phyloP scores from a whole-genome alignment of 345 rosid species.

The Salix brachista region DNA sequence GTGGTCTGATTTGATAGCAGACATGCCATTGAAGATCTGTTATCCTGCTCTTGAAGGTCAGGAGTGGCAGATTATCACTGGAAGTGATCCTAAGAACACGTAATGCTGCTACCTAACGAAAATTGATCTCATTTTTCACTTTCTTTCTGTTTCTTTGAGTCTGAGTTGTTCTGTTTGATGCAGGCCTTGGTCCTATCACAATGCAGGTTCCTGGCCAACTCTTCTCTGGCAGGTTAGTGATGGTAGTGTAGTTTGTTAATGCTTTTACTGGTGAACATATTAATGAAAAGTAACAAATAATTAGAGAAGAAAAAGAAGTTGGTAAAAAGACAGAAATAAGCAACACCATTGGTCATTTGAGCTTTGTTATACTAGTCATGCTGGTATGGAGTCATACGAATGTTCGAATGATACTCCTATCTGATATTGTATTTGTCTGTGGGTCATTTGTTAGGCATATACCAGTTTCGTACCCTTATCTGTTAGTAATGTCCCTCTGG shows the following conservation, averaged over 20 bases:
- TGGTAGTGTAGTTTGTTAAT: not conserved
- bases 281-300: not conserved
- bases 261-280: not conserved
- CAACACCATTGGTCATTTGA: not conserved
- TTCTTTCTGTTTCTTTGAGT: not conserved
- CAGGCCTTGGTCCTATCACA: constrained; percentile 98
- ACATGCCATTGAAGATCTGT: constrained; percentile 94
- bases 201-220: constrained; percentile 99
- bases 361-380: not conserved
- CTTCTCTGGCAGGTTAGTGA: constrained; percentile 81
- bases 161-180: constrained; percentile 11
- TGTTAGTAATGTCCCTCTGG: not conserved
- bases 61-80: constrained; percentile 93
- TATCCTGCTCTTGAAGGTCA: constrained; percentile 86
- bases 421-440: not conserved
- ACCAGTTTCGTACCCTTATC: not conserved
- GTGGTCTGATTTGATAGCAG: constrained; percentile 88
- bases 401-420: not conserved
- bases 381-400: not conserved
- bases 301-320: not conserved
- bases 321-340: not conserved
- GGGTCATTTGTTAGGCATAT: not conserved
- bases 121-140: not conserved
- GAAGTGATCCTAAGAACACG: constrained; percentile 99
- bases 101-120: constrained; percentile 14